A percentile compares a stretch with the other conserved stretches of the same genome.
These are phyloP conservation scores for Malus asiatica DNA, from an alignment of 306 rosid genomes.

Conservation along the genomic window DNA sequence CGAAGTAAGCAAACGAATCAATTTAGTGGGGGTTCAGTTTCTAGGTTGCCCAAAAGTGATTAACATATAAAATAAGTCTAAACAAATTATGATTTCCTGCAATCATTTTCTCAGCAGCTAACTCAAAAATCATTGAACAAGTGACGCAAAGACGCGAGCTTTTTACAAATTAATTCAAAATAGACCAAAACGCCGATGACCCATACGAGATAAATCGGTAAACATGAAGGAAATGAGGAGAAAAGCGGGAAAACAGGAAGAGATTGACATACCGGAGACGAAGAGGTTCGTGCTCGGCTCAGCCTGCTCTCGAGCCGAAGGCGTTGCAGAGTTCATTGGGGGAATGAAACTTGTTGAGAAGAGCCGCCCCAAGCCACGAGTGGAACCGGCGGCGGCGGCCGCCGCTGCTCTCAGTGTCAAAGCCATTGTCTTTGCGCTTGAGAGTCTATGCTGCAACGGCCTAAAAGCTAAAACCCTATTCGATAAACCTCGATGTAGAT, in stretches of 20 bases:
- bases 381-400: conserved; percentile 32
- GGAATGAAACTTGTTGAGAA: conserved; percentile 54
- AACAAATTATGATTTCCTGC: background rate
- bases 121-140: background rate
- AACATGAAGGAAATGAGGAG: background rate
- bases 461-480: background rate
- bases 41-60: background rate
- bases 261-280: conserved; percentile 54
- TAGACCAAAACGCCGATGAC: background rate
- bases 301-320: conserved; percentile 45
- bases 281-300: conserved; percentile 83
- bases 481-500: background rate
- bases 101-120: background rate
- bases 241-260: background rate
- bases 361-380: conserved; percentile 45
- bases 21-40: background rate
- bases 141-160: background rate
- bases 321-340: conserved; percentile 24
- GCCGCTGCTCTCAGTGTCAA: conserved; percentile 60
- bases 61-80: background rate
- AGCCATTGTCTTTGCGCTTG: background rate
- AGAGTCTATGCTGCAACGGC: background rate
- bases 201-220: background rate
- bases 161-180: background rate
- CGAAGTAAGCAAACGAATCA: background rate